Conservation (phyloP, 2,329 filamentous ascomycete genomes). For the Claviceps maximensis region DNA sequence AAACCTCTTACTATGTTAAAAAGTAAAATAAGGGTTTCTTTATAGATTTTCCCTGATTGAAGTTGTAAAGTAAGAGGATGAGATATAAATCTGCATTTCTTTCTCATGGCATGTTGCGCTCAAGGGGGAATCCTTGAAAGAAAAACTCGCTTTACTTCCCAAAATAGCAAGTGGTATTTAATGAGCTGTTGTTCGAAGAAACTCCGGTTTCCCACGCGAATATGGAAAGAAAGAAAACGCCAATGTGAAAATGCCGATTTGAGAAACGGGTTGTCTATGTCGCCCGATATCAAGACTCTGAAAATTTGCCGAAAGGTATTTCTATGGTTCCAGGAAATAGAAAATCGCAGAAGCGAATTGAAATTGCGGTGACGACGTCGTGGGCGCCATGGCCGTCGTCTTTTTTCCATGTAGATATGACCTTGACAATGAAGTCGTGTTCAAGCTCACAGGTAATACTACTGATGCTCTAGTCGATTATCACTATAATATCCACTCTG, state of each 20-base stretch:
- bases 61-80: too few species aligned
- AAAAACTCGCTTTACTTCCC: constrained; percentile 10
- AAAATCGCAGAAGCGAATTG: constrained; percentile 13
- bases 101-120: too few species aligned
- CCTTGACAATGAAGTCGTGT: constrained; percentile 95
- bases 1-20: too few species aligned
- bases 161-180: constrained; percentile 25
- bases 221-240: constrained; percentile 18
- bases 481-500: constrained; percentile 89
- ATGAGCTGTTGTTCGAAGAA: constrained; percentile 17
- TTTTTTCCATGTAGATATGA: constrained; percentile 99
- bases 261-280: too few species aligned
- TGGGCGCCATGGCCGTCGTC: too few species aligned
- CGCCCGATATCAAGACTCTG: background rate
- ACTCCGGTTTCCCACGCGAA: constrained; percentile 31
- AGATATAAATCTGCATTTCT: too few species aligned
- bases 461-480: constrained; percentile 90
- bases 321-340: too few species aligned
- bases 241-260: constrained; percentile 15
- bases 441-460: constrained; percentile 89
- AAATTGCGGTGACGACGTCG: constrained; percentile 12
- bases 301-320: constrained; percentile 5
- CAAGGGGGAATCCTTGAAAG: too few species aligned
- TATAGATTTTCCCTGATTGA: too few species aligned
- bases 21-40: too few species aligned